Evolutionary conservation across 208 protist species (phyloP).

Genomic region (Acanthamoeba royreba): DNA sequence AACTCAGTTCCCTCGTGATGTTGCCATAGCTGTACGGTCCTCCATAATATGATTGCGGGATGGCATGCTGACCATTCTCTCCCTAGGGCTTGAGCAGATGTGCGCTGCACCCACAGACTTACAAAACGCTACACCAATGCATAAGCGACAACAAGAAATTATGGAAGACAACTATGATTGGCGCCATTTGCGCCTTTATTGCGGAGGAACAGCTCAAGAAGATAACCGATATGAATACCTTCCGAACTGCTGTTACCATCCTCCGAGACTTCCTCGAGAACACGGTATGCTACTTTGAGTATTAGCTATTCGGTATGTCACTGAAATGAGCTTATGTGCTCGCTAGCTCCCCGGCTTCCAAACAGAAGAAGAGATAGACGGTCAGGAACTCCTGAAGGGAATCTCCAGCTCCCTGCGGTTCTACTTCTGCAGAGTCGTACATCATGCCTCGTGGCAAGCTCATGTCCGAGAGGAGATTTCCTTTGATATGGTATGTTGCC

Average conservation of each 20-base stretch:
- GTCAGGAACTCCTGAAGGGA: not conserved
- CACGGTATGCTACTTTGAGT: not conserved
- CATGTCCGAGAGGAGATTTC: not conserved
- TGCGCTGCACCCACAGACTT: not conserved
- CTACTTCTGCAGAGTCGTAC: constrained; percentile 31
- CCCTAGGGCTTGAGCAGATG: not conserved
- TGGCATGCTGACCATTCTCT: not conserved
- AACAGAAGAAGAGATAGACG: constrained; percentile 23
- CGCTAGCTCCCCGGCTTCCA: not conserved
- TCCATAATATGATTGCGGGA: not conserved
- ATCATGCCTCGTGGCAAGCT: not conserved
- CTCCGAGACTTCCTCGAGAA: constrained; percentile 35
- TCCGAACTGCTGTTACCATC: not conserved
- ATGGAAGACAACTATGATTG: constrained; percentile 33
- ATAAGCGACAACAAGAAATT: constrained; percentile 19
- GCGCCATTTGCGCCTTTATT: constrained; percentile 43
- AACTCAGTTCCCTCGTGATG: constrained; percentile 9
- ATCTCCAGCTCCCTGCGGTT: not conserved
- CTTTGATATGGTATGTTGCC: constrained; percentile 12
- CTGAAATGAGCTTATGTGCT: not conserved
- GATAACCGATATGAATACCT: constrained; percentile 9
- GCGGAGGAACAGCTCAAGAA: not conserved
- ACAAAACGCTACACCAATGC: not conserved
- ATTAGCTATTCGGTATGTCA: not conserved
- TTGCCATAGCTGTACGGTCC: constrained; percentile 4